Evolutionary conservation across 768 basidiomycete genomes (phyloP).

Genomic region (Coprinopsis sp.): DNA sequence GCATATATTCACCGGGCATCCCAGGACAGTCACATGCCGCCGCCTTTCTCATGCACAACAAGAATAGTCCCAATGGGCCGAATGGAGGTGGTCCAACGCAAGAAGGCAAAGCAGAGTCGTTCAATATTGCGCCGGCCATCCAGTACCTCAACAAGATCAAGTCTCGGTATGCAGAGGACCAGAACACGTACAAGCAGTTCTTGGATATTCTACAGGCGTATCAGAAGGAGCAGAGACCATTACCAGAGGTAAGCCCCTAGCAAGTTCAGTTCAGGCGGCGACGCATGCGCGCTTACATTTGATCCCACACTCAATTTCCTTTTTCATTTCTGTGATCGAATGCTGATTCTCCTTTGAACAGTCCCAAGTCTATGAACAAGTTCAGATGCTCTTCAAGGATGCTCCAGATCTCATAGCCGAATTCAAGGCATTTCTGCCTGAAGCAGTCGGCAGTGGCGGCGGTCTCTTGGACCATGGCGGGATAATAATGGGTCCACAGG

Average conservation of each 20-base stretch:
- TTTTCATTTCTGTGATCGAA: slow-evolving; percentile 2
- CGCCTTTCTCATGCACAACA: slow-evolving; percentile 55
- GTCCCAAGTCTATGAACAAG: slow-evolving; percentile 78
- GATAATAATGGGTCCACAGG: slow-evolving; percentile 50
- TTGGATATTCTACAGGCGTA: slow-evolving; percentile 85
- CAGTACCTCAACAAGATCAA: slow-evolving; percentile 99
- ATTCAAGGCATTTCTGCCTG: slow-evolving; percentile 79
- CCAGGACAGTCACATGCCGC: slow-evolving; percentile 54
- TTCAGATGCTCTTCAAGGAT: slow-evolving; percentile 76
- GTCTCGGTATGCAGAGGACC: slow-evolving; percentile 79
- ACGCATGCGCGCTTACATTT: slow-evolving; percentile 7
- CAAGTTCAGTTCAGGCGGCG: background rate
- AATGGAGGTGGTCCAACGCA: slow-evolving; percentile 8
- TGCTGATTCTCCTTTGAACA: slow-evolving; percentile 20
- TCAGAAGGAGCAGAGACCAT: slow-evolving; percentile 75
- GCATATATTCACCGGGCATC: slow-evolving; percentile 42
- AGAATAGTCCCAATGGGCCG: slow-evolving; percentile 30
- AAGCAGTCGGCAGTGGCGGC: slow-evolving; percentile 32
- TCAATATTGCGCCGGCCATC: slow-evolving; percentile 91
- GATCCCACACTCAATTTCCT: background rate
- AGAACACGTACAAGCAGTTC: slow-evolving; percentile 90
- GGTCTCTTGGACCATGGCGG: slow-evolving; percentile 24
- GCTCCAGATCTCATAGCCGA: slow-evolving; percentile 75
- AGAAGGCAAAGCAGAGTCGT: slow-evolving; percentile 47
- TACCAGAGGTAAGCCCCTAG: slow-evolving; percentile 56